These are phyloP conservation scores for Eucalyptus tenuipes DNA, from an alignment of 345 rosid species.

Conservation along the genomic window DNA sequence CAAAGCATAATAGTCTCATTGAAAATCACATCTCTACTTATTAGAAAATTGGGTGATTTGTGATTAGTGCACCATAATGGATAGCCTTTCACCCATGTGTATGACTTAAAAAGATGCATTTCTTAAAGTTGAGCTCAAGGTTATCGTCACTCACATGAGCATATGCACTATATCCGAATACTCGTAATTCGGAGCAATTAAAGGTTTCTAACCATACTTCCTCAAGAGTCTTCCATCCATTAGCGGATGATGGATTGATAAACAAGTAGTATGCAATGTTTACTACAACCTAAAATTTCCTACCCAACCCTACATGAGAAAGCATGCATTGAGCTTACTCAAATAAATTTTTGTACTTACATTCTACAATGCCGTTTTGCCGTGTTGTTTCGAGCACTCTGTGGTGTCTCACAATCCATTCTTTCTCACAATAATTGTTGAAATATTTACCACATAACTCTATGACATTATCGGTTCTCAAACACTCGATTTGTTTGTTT, in stretches of 20 bases:
- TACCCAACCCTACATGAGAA: neutral
- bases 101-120: neutral
- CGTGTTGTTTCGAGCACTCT: neutral
- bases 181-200: too few relatives aligned
- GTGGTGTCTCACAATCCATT: neutral
- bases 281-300: neutral
- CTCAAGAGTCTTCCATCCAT: neutral
- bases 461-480: rapidly evolving
- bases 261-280: neutral
- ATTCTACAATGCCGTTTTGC: rapidly evolving
- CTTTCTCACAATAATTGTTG: neutral
- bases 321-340: neutral
- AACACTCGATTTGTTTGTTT: neutral
- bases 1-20: rapidly evolving
- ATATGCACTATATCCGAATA: neutral
- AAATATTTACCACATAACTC: neutral
- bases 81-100: neutral
- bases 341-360: neutral
- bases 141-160: neutral
- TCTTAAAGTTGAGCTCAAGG: neutral
- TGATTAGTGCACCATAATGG: neutral
- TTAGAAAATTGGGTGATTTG: neutral
- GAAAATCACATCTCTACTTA: rapidly evolving
- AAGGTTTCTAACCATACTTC: rapidly evolving
- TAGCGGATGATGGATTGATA: neutral